A percentile compares a stretch with the other conserved stretches of the same genome.
These are phyloP conservation scores for Aspergillus sp. DNA, from an alignment of 2,329 filamentous ascomycete genomes.

Conservation along the genomic window DNA sequence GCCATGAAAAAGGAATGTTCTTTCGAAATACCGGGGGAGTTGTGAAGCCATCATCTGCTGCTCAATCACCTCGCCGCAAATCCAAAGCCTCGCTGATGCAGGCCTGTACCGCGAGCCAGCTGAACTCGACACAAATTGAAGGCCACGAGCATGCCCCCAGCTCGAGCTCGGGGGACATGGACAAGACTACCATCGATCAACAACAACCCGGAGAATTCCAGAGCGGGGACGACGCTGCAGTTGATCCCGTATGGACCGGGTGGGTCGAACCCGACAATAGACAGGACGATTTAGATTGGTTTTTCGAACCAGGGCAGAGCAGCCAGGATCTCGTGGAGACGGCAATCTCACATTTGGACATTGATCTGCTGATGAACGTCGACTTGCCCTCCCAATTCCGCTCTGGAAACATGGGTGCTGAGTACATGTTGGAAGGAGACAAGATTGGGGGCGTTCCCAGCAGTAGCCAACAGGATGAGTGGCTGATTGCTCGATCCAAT, in stretches of 20 bases:
- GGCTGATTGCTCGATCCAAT: background rate
- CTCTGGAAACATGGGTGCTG: background rate
- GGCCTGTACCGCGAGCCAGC: background rate
- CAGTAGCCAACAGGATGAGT: background rate
- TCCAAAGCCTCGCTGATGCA: background rate
- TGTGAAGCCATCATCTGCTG: background rate
- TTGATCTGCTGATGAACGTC: background rate
- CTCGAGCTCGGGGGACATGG: too few relatives aligned
- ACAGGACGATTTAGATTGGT: conserved; percentile 1
- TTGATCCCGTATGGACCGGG: background rate
- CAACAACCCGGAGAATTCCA: too few relatives aligned
- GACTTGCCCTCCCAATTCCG: background rate
- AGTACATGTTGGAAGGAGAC: background rate
- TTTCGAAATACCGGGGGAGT: background rate
- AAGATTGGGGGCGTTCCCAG: background rate
- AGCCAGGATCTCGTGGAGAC: background rate
- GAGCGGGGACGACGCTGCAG: too few relatives aligned
- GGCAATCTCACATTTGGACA: background rate
- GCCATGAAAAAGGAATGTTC: conserved; percentile 8
- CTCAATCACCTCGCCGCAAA: background rate
- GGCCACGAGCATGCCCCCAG: too few relatives aligned
- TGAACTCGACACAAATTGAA: background rate
- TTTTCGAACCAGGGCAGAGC: background rate
- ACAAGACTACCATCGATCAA: background rate
- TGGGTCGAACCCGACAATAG: background rate